Evolutionary conservation across 1,284 basidiomycete species (phyloP).

Genomic region (Acaromyces ingoldii): DNA sequence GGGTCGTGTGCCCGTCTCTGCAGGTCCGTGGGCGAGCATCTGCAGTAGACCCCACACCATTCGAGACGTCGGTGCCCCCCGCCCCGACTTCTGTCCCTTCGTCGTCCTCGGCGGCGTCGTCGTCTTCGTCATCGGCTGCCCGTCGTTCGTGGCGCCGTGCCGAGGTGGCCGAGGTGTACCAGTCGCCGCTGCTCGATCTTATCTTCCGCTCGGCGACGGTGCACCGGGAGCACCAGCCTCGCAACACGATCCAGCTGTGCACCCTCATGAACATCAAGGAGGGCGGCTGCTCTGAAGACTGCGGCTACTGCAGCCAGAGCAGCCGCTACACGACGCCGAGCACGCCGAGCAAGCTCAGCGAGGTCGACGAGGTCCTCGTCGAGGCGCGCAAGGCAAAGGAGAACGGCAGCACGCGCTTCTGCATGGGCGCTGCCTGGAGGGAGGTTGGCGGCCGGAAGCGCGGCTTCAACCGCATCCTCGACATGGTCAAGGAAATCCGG

Average conservation of each 20-base stretch:
- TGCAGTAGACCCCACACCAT: too few relatives aligned
- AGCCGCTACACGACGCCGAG: conserved; percentile 84
- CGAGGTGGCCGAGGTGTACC: conserved; percentile 45
- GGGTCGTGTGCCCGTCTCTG: too few relatives aligned
- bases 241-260: conserved; percentile 86
- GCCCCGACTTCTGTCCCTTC: too few relatives aligned
- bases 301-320: conserved; percentile 97
- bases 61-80: too few relatives aligned
- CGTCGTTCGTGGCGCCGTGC: conserved; percentile 27
- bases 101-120: too few relatives aligned
- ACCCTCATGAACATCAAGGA: conserved; percentile 98
- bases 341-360: conserved; percentile 79
- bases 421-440: conserved; percentile 99
- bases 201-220: conserved; percentile 57
- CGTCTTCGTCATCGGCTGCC: neutral
- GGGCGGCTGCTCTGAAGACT: conserved; percentile 86
- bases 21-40: too few relatives aligned
- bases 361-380: conserved; percentile 78
- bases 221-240: conserved; percentile 81
- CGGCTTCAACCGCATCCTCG: conserved; percentile 86
- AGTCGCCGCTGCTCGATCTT: conserved; percentile 45
- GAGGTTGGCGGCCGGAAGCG: conserved; percentile 88
- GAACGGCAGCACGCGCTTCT: conserved; percentile 94
- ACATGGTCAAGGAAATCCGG: conserved; percentile 73
- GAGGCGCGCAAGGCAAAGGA: conserved; percentile 79